These are phyloP conservation scores for Calonectria henricotiae DNA, from an alignment of 2,329 filamentous ascomycete species.

Conservation along the genomic window DNA sequence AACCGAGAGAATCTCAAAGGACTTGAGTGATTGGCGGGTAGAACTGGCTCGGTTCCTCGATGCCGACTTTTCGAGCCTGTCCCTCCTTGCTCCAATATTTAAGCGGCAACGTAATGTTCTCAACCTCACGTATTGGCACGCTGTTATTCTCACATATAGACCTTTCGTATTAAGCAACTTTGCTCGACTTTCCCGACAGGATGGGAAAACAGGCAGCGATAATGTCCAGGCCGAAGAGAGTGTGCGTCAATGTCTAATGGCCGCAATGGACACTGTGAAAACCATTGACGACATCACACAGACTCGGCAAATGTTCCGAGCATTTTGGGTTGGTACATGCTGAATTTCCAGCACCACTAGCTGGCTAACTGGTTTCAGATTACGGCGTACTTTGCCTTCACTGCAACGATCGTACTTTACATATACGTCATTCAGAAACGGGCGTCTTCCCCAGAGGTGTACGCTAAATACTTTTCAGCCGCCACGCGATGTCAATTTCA, in stretches of 20 bases:
- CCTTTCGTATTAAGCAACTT: constrained; percentile 60
- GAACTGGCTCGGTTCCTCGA: constrained; percentile 60
- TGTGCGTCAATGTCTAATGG: constrained; percentile 45
- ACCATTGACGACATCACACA: constrained; percentile 49
- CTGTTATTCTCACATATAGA: constrained; percentile 60
- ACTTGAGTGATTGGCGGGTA: constrained; percentile 57
- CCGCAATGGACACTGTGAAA: constrained; percentile 46
- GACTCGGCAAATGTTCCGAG: constrained; percentile 46
- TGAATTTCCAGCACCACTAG: background rate
- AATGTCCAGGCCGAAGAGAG: constrained; percentile 41
- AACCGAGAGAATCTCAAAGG: constrained; percentile 53
- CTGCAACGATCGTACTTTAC: constrained; percentile 49
- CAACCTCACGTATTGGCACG: constrained; percentile 63
- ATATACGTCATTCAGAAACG: constrained; percentile 51
- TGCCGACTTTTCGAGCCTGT: constrained; percentile 56
- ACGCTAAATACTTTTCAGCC: constrained; percentile 44
- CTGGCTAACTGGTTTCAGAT: constrained; percentile 39
- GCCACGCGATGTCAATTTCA: constrained; percentile 47
- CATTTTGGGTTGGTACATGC: constrained; percentile 45
- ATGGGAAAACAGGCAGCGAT: constrained; percentile 2
- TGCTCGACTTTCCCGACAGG: constrained; percentile 40
- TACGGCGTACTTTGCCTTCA: constrained; percentile 51
- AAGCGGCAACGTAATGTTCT: constrained; percentile 62
- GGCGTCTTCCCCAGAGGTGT: constrained; percentile 44
- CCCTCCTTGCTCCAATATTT: constrained; percentile 59